Percentiles rank a stretch among this genome's conserved stretches.
These are phyloP conservation scores for Boletus eberwhitei DNA, from an alignment of 768 basidiomycete genomes.

Conservation along the genomic window DNA sequence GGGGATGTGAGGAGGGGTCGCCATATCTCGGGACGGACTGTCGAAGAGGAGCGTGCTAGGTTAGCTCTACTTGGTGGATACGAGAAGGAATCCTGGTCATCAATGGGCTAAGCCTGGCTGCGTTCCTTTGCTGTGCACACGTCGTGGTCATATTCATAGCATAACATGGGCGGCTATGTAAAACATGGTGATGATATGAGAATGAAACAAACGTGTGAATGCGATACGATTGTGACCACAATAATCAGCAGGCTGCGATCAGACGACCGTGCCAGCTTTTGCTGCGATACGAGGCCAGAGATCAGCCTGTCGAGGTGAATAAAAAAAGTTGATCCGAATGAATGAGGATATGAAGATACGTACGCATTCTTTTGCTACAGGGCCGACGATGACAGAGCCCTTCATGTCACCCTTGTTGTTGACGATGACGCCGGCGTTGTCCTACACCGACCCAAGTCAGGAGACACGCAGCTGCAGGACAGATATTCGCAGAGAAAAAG, in stretches of 20 bases:
- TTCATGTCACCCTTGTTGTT: slow-evolving; percentile 99
- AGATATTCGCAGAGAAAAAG: not conserved
- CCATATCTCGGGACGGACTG: not conserved
- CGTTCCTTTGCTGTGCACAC: not conserved
- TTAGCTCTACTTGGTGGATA: not conserved
- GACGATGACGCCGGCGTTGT: slow-evolving; percentile 96
- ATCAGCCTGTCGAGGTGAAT: slow-evolving; percentile 62
- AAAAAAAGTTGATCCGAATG: not conserved
- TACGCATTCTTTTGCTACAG: slow-evolving; percentile 99
- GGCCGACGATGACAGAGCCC: slow-evolving; percentile 94
- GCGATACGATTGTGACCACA: slow-evolving; percentile 11
- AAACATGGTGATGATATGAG: slow-evolving; percentile 10
- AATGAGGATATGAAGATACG: slow-evolving; percentile 31
- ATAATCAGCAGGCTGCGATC: slow-evolving; percentile 30
- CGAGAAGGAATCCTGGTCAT: not conserved
- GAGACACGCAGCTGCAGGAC: not conserved
- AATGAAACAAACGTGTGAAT: not conserved
- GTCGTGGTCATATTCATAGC: slow-evolving; percentile 20
- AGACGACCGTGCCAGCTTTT: slow-evolving; percentile 98
- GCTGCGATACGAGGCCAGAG: slow-evolving; percentile 99
- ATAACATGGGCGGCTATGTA: slow-evolving; percentile 18
- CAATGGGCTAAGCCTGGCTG: not conserved
- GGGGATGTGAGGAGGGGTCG: not conserved
- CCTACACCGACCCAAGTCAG: slow-evolving; percentile 38
- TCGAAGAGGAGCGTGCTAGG: too few relatives aligned